Base-by-base conservation (phyloP, 2,329 filamentous ascomycete genomes). In the Lithohypha guttulata region DNA sequence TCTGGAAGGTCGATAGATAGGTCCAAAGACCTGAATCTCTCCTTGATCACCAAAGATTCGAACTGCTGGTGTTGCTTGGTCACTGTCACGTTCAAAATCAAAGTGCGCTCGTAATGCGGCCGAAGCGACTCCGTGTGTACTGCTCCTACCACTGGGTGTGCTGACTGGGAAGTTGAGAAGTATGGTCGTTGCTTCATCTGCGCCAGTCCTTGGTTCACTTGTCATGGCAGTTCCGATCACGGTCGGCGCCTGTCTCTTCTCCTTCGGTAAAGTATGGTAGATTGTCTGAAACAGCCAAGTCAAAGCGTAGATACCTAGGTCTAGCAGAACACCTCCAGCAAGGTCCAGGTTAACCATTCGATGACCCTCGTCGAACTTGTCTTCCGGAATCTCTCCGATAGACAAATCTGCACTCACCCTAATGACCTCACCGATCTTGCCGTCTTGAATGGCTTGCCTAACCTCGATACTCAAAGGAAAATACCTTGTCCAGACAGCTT, bases 401-500 rank as follows among this genome's bases (percentile, higher is more conserved):
- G 38, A 43, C 42, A 68, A 60, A 56, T 78, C 74, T 8, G 74
- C 71, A 22, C 63, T 61, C 2, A 75, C 71, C 23, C 75, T 66
- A 22, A 71, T 57, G 15, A 79, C 68, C 35, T 68, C 67, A 2
- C 75, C 75, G 31, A 74, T 62, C 44, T 63, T 62, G 37, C 68
- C 68, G 3, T 65, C 64, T 3, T 56, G 63, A 51, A 79, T 73
- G 38, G 60, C 44, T 53, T 87, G 75, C 36, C 81, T 68, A 25
- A 86, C 66, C 57, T 83, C 76, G 57, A 85, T 73, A 53, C 81
- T 87, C 9, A 93, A 64, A 2, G 86, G 86, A 64, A 93, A 91
- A 64, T 81, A 91, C 43, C 86, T 71, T 23, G 84, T 93, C 86
- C 85, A 93, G 14, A 93, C 84, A 29, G 84, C 84, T 62, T 89